Evolutionary conservation across 2,329 filamentous ascomycete species (phyloP).

Genomic region (Aspergillus carbonarius): DNA sequence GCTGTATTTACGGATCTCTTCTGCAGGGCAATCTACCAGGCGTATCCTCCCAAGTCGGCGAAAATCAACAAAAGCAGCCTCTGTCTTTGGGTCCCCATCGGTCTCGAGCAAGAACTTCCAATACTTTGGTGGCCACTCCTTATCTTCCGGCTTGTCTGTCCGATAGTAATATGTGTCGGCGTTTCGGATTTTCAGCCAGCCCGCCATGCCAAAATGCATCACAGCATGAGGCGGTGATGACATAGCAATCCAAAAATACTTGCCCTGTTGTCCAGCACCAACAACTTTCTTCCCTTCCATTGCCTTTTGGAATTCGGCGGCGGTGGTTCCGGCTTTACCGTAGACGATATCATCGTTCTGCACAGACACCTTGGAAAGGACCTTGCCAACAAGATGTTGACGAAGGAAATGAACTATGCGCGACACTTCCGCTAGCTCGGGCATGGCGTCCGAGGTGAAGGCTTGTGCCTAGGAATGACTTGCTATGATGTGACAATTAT

Average conservation of each 20-base stretch:
- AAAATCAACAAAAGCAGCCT: conserved; percentile 78
- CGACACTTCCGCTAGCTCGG: conserved; percentile 64
- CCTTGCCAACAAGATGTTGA: conserved; percentile 80
- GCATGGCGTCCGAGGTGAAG: conserved; percentile 35
- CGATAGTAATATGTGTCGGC: conserved; percentile 80
- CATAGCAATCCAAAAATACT: conserved; percentile 94
- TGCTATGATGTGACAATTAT: neutral
- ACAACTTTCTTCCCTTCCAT: conserved; percentile 72
- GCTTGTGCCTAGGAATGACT: neutral
- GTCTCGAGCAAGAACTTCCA: conserved; percentile 82
- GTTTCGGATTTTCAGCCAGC: conserved; percentile 86
- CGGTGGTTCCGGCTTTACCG: conserved; percentile 83
- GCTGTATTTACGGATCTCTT: conserved; percentile 70
- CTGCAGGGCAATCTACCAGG: conserved; percentile 75
- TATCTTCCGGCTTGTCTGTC: conserved; percentile 56
- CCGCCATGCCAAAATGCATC: conserved; percentile 77
- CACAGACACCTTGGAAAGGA: conserved; percentile 67
- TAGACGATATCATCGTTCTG: conserved; percentile 83
- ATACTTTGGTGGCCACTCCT: conserved; percentile 83
- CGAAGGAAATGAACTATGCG: conserved; percentile 83
- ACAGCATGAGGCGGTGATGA: conserved; percentile 76
- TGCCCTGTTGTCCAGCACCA: conserved; percentile 80
- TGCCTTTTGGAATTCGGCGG: conserved; percentile 69
- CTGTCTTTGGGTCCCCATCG: conserved; percentile 59
- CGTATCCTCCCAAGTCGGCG: conserved; percentile 76